phyloP scores from a whole-genome alignment of 108 stramenopile genomes.

The Cyclotella choctawhatcheeana region DNA sequence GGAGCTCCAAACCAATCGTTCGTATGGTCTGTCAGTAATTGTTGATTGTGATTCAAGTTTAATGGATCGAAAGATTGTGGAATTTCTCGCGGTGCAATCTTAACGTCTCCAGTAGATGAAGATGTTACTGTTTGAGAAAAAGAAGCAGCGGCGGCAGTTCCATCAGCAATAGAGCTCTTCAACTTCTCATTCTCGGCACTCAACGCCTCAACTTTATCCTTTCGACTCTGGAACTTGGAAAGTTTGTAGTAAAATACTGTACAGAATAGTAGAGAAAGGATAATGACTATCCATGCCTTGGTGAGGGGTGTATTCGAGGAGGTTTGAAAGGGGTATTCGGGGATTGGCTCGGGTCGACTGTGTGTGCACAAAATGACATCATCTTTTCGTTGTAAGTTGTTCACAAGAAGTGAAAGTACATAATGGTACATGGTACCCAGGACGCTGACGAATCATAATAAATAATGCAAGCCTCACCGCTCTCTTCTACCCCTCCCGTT shows the following conservation, averaged over 20 bases:
- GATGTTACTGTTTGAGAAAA: background rate
- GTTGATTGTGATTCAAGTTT: background rate
- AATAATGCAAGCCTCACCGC: no score
- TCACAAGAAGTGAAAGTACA: no score
- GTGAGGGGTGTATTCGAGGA: slow-evolving; percentile 2
- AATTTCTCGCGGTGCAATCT: background rate
- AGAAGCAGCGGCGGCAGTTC: background rate
- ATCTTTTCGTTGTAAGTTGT: no score
- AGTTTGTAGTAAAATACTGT: slow-evolving; percentile 1
- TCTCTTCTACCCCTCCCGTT: no score
- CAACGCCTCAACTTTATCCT: background rate
- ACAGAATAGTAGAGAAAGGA: background rate
- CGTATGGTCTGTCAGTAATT: slow-evolving; percentile 1
- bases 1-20: slow-evolving; percentile 36
- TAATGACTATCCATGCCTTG: background rate
- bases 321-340: background rate
- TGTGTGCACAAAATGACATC: no score
- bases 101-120: background rate
- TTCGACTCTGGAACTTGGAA: background rate
- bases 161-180: slow-evolving; percentile 1
- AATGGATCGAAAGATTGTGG: slow-evolving; percentile 23
- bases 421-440: no score
- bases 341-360: no score
- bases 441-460: no score
- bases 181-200: slow-evolving; percentile 7